Conservation (phyloP, 139 green algal genomes). For the Tetradesmus lagerheimii region DNA sequence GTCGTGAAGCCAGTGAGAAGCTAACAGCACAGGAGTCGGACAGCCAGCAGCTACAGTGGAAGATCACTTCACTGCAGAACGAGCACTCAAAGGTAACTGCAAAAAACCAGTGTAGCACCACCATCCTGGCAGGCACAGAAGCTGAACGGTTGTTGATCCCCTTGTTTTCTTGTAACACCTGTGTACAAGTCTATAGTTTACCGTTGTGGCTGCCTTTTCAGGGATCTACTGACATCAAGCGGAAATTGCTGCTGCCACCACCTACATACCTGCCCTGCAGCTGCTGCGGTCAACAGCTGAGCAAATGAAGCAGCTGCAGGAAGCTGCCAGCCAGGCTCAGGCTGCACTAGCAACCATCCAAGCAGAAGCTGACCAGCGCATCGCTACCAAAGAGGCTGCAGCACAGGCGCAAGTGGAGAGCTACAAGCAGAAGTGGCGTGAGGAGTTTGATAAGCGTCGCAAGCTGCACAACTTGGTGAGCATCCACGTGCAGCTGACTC, state of each 20-base stretch:
- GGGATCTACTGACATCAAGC: too few relatives aligned
- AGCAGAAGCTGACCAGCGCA: neutral
- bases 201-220: too few relatives aligned
- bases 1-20: conserved; percentile 23
- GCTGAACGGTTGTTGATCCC: too few relatives aligned
- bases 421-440: conserved; percentile 59
- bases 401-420: neutral
- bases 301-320: conserved; percentile 40
- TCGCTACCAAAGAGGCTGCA: conserved; percentile 13
- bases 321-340: neutral
- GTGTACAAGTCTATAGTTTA: too few relatives aligned
- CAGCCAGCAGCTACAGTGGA: conserved; percentile 32
- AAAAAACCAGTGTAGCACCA: too few relatives aligned
- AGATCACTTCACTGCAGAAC: conserved; percentile 11
- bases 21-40: neutral
- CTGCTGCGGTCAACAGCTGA: neutral
- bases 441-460: conserved; percentile 67
- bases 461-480: conserved; percentile 71
- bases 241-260: neutral
- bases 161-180: too few relatives aligned
- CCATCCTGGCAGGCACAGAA: too few relatives aligned
- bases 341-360: conserved; percentile 14
- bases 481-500: neutral
- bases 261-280: neutral
- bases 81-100: conserved; percentile 16